Evolutionary conservation across 2,329 filamentous ascomycete species (phyloP).

Genomic region (Ascochyta lentis): DNA sequence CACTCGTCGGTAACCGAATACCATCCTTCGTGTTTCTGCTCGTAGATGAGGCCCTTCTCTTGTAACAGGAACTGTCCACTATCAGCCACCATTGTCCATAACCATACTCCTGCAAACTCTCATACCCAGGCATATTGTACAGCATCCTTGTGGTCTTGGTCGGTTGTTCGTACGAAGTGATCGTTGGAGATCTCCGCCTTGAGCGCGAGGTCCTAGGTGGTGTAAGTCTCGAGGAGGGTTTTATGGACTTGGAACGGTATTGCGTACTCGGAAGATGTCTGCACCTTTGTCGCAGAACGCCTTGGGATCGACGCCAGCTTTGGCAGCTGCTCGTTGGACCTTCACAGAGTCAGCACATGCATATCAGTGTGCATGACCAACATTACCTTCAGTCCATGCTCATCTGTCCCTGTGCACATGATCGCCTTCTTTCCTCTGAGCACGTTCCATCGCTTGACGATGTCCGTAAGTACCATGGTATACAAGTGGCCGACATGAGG

Average conservation of each 20-base stretch:
- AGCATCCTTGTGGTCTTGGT: conserved; percentile 78
- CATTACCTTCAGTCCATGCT: conserved; percentile 87
- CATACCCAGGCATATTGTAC: conserved; percentile 87
- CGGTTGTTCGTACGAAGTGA: conserved; percentile 91
- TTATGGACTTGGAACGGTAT: not conserved
- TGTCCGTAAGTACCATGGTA: conserved; percentile 87
- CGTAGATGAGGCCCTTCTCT: conserved; percentile 80
- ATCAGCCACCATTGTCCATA: conserved; percentile 28
- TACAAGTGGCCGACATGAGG: conserved; percentile 96
- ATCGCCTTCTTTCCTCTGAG: conserved; percentile 75
- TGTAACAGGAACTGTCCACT: conserved; percentile 67
- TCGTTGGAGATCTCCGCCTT: conserved; percentile 76
- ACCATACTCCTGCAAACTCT: not conserved
- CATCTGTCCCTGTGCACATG: conserved; percentile 90
- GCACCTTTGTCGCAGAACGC: conserved; percentile 89
- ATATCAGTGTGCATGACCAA: not conserved
- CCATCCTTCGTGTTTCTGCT: conserved; percentile 89
- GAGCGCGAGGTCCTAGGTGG: conserved; percentile 67
- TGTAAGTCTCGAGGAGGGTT: conserved; percentile 14
- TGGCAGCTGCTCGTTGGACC: conserved; percentile 83
- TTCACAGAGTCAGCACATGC: conserved; percentile 30
- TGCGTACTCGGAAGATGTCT: conserved; percentile 71
- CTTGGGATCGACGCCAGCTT: conserved; percentile 74
- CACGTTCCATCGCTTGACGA: conserved; percentile 88
- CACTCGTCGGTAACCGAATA: conserved; percentile 97